Base-by-base conservation (phyloP, 2,329 filamentous ascomycete genomes). In the Talaromyces albobiverticillius region DNA sequence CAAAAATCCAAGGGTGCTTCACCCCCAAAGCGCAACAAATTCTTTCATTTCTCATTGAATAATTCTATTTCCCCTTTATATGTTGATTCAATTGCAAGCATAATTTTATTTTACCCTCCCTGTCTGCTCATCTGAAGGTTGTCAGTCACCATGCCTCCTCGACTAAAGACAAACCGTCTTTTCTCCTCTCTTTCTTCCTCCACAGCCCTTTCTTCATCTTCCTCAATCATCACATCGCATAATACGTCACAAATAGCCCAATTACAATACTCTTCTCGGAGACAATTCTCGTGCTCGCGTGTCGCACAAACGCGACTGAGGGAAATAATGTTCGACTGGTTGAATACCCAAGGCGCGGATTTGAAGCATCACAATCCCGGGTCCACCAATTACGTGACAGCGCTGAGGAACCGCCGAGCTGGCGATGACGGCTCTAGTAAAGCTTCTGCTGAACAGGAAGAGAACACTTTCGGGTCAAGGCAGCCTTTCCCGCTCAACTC, bases 401-500 rank as follows among this genome's bases (percentile, higher is more conserved):
- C 57, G n/a, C 38, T 62, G 38, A 58, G 57, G 29, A 46, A 60
- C 6, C 54, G 61, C 18, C 41, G 43, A 45, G 36, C 11, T 16
- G 26, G 31, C 4, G 46, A 51, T 16, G 49, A 36, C 3, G n/a
- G 29, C 20, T 32, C 46, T 6, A 22, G 26, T 10, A 42, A 16
- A 16, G 46, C 20, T 23, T n/a, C 34, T 40, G 52, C 47, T 32
- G 40, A 36, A 6, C 34, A 42, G n/a, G 18, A 53, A 29, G 23
- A 40, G n/a, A 32, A 48, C 40, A 22, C 25, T 31, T 14, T 46
- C 13, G 41, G 11, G 2, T 14, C n/a, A 38, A 54, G 65, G 63
- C 79, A 69, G 57, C 90, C 89, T 0, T 96, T 94, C 60, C 90
- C 90, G 0, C 67, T 83, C 47, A 96, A 96, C 69, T 75, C 74